Evolutionary conservation across 2,329 filamentous ascomycete genomes (phyloP).

Genomic region (Podosphaera leucotricha): DNA sequence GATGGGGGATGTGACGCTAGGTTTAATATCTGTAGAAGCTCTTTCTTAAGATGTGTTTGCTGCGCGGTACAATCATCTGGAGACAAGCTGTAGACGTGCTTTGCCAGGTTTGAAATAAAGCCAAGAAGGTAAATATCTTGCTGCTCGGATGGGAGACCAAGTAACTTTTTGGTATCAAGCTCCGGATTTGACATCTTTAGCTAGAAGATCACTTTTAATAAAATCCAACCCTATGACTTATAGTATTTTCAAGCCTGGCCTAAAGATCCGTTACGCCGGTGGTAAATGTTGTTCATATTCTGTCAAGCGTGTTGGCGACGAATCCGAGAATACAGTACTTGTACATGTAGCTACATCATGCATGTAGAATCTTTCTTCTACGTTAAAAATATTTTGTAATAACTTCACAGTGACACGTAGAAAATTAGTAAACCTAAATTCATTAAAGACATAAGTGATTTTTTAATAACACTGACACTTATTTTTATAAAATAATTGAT

Average conservation of each 20-base stretch:
- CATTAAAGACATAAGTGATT: too few relatives aligned
- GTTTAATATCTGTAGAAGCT: slow-evolving; percentile 81
- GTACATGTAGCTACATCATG: too few relatives aligned
- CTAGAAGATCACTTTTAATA: neutral
- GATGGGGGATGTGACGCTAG: slow-evolving; percentile 61
- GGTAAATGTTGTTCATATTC: neutral
- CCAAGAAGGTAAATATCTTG: slow-evolving; percentile 86
- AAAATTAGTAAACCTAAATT: too few relatives aligned
- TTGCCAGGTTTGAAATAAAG: slow-evolving; percentile 61
- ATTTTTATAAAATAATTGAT: too few relatives aligned
- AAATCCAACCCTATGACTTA: neutral
- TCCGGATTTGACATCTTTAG: slow-evolving; percentile 27
- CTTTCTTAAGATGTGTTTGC: slow-evolving; percentile 79
- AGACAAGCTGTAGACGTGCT: slow-evolving; percentile 52
- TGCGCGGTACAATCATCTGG: slow-evolving; percentile 66
- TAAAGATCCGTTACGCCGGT: neutral
- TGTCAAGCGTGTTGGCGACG: neutral
- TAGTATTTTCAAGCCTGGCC: neutral
- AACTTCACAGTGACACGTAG: too few relatives aligned
- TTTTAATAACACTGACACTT: too few relatives aligned
- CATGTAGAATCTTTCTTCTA: too few relatives aligned
- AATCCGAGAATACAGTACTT: too few relatives aligned
- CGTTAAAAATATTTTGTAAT: too few relatives aligned
- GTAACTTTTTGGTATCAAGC: slow-evolving; percentile 74
- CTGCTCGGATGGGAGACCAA: slow-evolving; percentile 75